Conservation (phyloP, 768 basidiomycete species). For the Lentinula aciculospora region DNA sequence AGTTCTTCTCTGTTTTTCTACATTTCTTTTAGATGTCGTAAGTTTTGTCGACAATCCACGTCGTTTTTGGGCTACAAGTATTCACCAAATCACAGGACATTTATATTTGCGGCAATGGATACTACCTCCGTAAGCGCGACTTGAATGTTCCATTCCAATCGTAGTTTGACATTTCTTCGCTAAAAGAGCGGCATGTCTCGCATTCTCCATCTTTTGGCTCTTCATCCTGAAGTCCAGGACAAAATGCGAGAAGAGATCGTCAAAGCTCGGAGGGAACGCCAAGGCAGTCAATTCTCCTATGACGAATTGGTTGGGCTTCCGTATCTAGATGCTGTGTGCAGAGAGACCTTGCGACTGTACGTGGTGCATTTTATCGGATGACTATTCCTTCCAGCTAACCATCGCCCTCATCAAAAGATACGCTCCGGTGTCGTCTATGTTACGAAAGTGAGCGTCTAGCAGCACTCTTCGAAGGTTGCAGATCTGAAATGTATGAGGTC, state of each 20-base stretch:
- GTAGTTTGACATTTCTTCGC: background rate
- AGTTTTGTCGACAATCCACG: background rate
- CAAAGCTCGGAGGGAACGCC: constrained; percentile 14
- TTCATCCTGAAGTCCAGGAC: constrained; percentile 21
- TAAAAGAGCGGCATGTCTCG: constrained; percentile 25
- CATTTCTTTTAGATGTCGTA: constrained; percentile 5
- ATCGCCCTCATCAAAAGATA: constrained; percentile 4
- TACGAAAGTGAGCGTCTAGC: constrained; percentile 16
- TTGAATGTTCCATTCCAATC: background rate
- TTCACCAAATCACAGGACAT: constrained; percentile 12
- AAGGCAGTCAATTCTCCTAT: constrained; percentile 22
- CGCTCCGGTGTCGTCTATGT: constrained; percentile 12
- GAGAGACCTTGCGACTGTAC: constrained; percentile 35
- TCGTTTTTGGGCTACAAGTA: background rate
- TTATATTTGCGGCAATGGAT: constrained; percentile 36
- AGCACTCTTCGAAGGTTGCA: background rate
- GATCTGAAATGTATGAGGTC: background rate
- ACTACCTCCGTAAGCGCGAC: constrained; percentile 27
- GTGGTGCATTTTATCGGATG: constrained; percentile 5
- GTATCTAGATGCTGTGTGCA: constrained; percentile 30
- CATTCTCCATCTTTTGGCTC: constrained; percentile 28
- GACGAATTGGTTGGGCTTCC: constrained; percentile 30
- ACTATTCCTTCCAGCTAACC: background rate
- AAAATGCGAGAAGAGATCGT: constrained; percentile 30
- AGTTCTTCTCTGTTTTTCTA: background rate